Evolutionary conservation across 1,284 basidiomycete genomes (phyloP), one percentile per base, ranked within the genome.

Genomic region (Mycena citricolor): DNA sequence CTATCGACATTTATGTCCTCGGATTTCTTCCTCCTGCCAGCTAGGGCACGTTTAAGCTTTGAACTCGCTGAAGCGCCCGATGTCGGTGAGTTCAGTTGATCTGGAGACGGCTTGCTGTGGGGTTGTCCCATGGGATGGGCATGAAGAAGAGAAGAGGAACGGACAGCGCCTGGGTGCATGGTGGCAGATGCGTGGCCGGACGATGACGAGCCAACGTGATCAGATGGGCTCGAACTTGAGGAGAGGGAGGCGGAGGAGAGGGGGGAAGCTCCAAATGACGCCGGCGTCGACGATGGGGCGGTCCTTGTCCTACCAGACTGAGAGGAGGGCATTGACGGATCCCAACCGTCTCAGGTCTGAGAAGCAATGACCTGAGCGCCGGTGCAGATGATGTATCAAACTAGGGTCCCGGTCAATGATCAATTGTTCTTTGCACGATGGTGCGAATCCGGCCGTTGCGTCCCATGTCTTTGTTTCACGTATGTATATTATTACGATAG

Each of bases 31-130:
- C 79, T 71, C 35, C 83, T 74, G 8, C 65, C 71, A 31, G 64
- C 77, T 56, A 85, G 81, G 14, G 77, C 82, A 44, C 82, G 81
- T 55, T 78, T 81, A 47, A 87, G 64, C 57, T 74, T 77, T 54
- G 65, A 66, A 22, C 79, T 76, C 22, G 74, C 65, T 31, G 67
- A 59, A 34, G 69, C 62, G n/a, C 24, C 68, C 59, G 32, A 39
- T 39, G 19, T 48, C n/a, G n/a, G n/a, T n/a, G n/a, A n/a, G n/a
- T n/a, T n/a, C n/a, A n/a, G n/a, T n/a, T n/a, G 28, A 8, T n/a
- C 30, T 16, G 49, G 41, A n/a, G 47, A 42, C 5, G 42, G 30
- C 50, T 52, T 52, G 51, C 51, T 52, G 40, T 46, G 43, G 43
- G 45, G 46, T 20, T 46, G 43, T n/a, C 51, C 51, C 51, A 52